Evolutionary conservation across 2,329 filamentous ascomycete genomes (phyloP).

Genomic region (Talaromyces islandicus): DNA sequence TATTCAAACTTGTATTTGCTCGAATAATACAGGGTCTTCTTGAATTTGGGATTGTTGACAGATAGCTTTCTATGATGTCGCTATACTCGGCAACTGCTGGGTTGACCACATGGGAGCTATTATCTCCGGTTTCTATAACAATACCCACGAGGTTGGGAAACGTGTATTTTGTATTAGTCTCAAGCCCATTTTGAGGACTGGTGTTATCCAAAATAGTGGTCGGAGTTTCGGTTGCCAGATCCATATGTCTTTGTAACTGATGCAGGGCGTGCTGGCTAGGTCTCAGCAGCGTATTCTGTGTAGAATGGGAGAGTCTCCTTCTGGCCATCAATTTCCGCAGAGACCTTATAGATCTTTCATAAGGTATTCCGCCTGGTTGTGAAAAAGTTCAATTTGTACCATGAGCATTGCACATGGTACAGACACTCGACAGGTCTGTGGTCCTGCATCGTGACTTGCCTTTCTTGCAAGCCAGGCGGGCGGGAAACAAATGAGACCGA

Average conservation of each 20-base stretch:
- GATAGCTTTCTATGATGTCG: constrained; percentile 48
- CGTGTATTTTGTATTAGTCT: constrained; percentile 1
- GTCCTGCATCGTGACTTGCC: constrained; percentile 51
- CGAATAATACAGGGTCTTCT: constrained; percentile 17
- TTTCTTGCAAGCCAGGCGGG: constrained; percentile 48
- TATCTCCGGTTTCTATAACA: constrained; percentile 18
- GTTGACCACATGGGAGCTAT: constrained; percentile 48
- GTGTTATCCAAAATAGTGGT: not conserved
- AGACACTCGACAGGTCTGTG: constrained; percentile 36
- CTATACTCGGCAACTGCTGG: constrained; percentile 49
- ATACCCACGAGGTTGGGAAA: constrained; percentile 14
- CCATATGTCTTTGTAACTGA: not conserved
- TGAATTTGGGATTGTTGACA: constrained; percentile 28
- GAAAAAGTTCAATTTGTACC: constrained; percentile 46
- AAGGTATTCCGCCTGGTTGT: constrained; percentile 9
- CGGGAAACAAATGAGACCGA: constrained; percentile 49
- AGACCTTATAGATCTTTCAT: not conserved
- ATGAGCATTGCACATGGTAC: constrained; percentile 48
- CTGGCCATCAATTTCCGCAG: not conserved
- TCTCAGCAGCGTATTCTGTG: not conserved
- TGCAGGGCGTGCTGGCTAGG: not conserved
- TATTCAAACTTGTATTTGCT: constrained; percentile 17
- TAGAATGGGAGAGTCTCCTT: not conserved
- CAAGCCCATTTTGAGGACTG: not conserved
- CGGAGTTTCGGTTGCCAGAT: not conserved